phyloP scores from a whole-genome alignment of 2,329 filamentous ascomycete species.

The Cladosporium oxysporum region DNA sequence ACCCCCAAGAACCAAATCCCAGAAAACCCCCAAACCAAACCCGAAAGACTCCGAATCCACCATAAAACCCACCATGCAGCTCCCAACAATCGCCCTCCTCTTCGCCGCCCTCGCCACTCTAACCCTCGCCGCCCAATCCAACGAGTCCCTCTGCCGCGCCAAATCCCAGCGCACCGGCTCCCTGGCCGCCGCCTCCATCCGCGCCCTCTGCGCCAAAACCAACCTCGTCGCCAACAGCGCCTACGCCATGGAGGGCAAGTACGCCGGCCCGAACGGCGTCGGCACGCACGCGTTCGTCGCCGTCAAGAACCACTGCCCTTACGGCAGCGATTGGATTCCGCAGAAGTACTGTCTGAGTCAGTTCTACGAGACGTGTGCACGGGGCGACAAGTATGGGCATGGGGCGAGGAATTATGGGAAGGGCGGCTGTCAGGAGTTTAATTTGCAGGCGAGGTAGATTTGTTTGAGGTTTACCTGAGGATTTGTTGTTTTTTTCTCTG shows the following conservation, averaged over 20 bases:
- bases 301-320: conserved; percentile 3
- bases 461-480: too few relatives aligned
- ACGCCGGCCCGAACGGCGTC: conserved; percentile 7
- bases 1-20: background rate
- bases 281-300: conserved; percentile 16
- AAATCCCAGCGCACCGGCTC: conserved; percentile 16
- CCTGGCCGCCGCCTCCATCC: conserved; percentile 9
- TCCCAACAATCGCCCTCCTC: conserved; percentile 6
- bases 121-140: conserved; percentile 13
- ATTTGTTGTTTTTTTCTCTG: background rate
- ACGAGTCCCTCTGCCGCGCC: conserved; percentile 8
- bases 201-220: background rate
- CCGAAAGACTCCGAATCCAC: background rate
- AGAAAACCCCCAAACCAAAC: background rate
- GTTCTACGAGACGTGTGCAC: conserved; percentile 8
- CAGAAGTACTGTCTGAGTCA: conserved; percentile 9
- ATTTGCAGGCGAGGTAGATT: conserved; percentile 8
- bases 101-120: background rate
- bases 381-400: background rate
- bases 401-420: conserved; percentile 12
- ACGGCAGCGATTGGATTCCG: conserved; percentile 4
- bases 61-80: background rate
- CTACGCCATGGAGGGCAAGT: conserved; percentile 1
- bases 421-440: conserved; percentile 8
- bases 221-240: conserved; percentile 1